A percentile compares a stretch with the other conserved stretches of the same genome.
phyloP scores from a whole-genome alignment of 2,329 filamentous ascomycete genomes.

The Calycina herbarum region DNA sequence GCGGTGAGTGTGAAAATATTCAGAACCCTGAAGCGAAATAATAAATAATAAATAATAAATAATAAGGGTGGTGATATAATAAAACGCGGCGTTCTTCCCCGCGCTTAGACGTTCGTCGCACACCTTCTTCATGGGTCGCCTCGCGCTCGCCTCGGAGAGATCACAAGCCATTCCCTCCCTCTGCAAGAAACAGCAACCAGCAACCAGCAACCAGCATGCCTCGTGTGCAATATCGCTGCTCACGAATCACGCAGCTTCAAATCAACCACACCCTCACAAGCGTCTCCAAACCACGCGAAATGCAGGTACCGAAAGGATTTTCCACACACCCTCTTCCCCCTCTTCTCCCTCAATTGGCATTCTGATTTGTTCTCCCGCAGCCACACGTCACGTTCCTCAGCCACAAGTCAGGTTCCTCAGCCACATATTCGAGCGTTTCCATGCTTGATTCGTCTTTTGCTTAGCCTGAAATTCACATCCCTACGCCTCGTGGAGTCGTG shows the following conservation, averaged over 20 bases:
- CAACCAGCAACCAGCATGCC: neutral
- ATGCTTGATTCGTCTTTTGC: neutral
- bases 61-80: neutral
- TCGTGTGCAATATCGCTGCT: slow-evolving; percentile 1
- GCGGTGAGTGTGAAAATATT: neutral
- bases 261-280: neutral
- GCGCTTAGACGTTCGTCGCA: slow-evolving; percentile 4
- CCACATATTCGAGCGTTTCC: neutral
- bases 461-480: neutral
- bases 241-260: neutral
- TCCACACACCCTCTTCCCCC: neutral
- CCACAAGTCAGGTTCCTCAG: neutral
- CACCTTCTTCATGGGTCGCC: neutral
- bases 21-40: neutral
- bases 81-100: neutral
- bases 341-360: neutral
- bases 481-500: slow-evolving; percentile 1
- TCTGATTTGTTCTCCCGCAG: neutral
- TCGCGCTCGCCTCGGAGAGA: neutral
- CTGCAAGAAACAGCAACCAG: neutral
- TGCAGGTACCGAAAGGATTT: neutral
- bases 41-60: neutral
- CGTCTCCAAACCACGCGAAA: neutral
- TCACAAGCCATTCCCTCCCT: neutral
- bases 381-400: neutral